Conservation (phyloP, 768 basidiomycete species). For the Leccinum subgranulosum region DNA sequence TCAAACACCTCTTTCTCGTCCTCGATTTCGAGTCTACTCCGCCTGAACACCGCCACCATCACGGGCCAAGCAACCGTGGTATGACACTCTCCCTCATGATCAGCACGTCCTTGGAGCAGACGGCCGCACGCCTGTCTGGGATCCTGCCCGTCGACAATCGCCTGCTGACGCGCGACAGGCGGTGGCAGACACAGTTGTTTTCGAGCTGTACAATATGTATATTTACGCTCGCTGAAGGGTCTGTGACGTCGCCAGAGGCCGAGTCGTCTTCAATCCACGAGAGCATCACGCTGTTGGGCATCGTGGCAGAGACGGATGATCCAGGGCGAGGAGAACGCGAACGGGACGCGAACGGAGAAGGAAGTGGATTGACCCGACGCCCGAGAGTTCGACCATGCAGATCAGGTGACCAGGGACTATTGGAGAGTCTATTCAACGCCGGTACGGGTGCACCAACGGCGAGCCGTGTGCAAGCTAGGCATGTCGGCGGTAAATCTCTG, state of each 20-base stretch:
- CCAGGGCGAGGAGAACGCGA: conserved; percentile 17
- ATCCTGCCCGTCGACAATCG: conserved; percentile 46
- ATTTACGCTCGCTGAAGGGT: conserved; percentile 38
- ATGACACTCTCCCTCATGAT: conserved; percentile 48
- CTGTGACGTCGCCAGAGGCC: conserved; percentile 9
- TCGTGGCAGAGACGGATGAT: conserved; percentile 38
- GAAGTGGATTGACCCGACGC: background rate
- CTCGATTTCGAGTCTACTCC: conserved; percentile 56
- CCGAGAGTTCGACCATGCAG: background rate
- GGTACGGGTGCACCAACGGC: background rate
- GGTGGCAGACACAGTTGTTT: conserved; percentile 65
- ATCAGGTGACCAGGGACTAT: background rate
- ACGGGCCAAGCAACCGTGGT: background rate
- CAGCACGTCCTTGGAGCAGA: conserved; percentile 41
- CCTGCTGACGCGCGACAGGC: conserved; percentile 41
- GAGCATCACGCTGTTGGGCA: conserved; percentile 44
- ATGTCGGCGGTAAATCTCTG: background rate
- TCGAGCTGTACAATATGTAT: conserved; percentile 54
- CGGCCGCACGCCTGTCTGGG: conserved; percentile 44
- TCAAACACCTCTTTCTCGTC: conserved; percentile 44
- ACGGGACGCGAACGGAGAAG: background rate
- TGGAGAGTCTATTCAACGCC: background rate
- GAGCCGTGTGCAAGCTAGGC: background rate
- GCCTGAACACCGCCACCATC: conserved; percentile 35
- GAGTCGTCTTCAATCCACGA: conserved; percentile 39